Conservation (phyloP, 306 rosid genomes). For the Castanea mollissima region DNA sequence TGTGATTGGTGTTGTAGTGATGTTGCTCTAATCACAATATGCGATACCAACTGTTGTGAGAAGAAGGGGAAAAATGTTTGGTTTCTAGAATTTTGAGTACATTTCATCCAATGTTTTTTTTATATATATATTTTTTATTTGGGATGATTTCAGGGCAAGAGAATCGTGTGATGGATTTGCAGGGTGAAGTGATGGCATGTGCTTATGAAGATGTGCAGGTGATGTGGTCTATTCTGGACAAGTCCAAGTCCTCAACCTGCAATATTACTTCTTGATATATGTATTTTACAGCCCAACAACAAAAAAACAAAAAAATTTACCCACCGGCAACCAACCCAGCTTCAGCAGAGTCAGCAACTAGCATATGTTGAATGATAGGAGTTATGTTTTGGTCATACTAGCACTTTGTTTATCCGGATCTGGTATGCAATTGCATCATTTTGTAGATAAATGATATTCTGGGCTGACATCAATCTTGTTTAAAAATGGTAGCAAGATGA, state of each 20-base stretch:
- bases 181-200: slow-evolving; percentile 96
- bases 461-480: neutral
- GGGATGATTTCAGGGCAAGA: slow-evolving; percentile 50
- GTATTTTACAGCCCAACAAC: neutral
- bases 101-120: neutral
- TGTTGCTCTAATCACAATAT: no score
- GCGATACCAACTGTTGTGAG: no score
- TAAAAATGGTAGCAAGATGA: neutral
- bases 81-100: neutral
- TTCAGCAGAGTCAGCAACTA: slow-evolving; percentile 17
- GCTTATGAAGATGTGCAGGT: slow-evolving; percentile 94
- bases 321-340: neutral
- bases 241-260: slow-evolving; percentile 63
- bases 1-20: no score
- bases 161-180: slow-evolving; percentile 63
- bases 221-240: slow-evolving; percentile 96
- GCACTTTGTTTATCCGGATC: slow-evolving; percentile 28
- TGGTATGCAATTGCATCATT: slow-evolving; percentile 27
- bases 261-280: slow-evolving; percentile 46
- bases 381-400: slow-evolving; percentile 21
- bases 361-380: slow-evolving; percentile 21
- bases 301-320: neutral
- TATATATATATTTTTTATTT: neutral
- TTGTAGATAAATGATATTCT: slow-evolving; percentile 27
- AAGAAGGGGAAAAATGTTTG: no score